Conservation (phyloP, 1,284 basidiomycete genomes). For the Somion occarium region DNA sequence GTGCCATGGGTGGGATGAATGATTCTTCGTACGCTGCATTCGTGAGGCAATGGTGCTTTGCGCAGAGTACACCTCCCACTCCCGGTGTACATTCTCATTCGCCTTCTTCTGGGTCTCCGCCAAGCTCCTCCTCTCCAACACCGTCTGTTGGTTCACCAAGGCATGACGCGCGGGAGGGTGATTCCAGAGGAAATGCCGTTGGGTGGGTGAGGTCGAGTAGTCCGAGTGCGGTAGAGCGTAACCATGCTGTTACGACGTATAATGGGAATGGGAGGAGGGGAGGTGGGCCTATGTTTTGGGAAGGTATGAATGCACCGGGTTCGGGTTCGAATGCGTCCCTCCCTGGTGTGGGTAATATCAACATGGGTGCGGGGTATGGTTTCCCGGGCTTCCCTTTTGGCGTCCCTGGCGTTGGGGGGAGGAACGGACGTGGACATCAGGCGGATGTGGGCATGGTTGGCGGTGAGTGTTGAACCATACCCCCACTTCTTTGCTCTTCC, state of each 20-base stretch:
- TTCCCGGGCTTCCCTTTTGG: slow-evolving; percentile 11
- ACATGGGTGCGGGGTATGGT: too few relatives aligned
- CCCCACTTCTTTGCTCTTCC: not conserved
- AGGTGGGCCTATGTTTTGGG: not conserved
- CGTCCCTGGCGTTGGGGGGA: not conserved
- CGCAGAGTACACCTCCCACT: slow-evolving; percentile 32
- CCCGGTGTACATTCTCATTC: slow-evolving; percentile 10
- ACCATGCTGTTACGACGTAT: not conserved
- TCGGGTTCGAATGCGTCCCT: slow-evolving; percentile 2
- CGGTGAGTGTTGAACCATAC: slow-evolving; percentile 6
- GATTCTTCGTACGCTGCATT: slow-evolving; percentile 55
- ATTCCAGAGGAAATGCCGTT: too few relatives aligned
- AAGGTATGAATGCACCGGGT: not conserved
- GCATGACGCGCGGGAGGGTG: too few relatives aligned
- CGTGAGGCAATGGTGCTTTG: slow-evolving; percentile 68
- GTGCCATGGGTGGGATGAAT: slow-evolving; percentile 7
- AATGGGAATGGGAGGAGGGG: not conserved
- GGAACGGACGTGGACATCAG: not conserved
- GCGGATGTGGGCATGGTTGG: slow-evolving; percentile 10
- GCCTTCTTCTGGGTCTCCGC: not conserved
- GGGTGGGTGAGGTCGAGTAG: too few relatives aligned
- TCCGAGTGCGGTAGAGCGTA: not conserved
- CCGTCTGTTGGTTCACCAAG: not conserved
- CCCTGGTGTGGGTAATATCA: not conserved
- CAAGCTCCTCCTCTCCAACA: slow-evolving; percentile 1